Conservation (phyloP, 495 filamentous ascomycete genomes). For the Xeromyces bisporus region DNA sequence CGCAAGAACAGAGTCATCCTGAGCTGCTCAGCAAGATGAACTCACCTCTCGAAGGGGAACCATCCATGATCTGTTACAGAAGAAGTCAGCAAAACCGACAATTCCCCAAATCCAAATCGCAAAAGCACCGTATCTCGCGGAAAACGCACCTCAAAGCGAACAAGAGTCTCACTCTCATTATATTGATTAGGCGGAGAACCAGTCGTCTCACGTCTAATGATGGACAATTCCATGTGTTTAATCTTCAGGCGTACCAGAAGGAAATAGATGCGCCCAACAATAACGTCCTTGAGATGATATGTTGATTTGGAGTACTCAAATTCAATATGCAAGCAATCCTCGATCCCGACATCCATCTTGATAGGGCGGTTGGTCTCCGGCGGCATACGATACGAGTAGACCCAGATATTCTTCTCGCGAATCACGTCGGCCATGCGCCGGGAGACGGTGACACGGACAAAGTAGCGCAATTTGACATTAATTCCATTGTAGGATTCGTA, state of each 20-base stretch:
- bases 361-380: slow-evolving; percentile 96
- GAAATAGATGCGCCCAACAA: slow-evolving; percentile 98
- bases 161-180: slow-evolving; percentile 96
- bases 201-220: slow-evolving; percentile 92
- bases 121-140: not conserved
- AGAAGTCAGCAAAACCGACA: slow-evolving; percentile 8
- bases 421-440: slow-evolving; percentile 94
- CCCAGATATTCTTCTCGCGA: slow-evolving; percentile 99
- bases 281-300: slow-evolving; percentile 98
- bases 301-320: slow-evolving; percentile 99
- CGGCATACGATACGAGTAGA: slow-evolving; percentile 96
- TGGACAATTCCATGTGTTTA: slow-evolving; percentile 98
- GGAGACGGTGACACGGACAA: slow-evolving; percentile 90
- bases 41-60: slow-evolving; percentile 77
- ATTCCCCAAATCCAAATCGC: slow-evolving; percentile 1
- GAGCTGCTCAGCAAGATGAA: too few species aligned
- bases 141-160: slow-evolving; percentile 75
- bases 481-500: slow-evolving; percentile 99
- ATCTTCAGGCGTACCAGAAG: slow-evolving; percentile 96
- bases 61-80: slow-evolving; percentile 78
- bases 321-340: slow-evolving; percentile 98
- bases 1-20: too few species aligned
- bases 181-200: slow-evolving; percentile 99
- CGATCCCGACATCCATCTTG: slow-evolving; percentile 99
- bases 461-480: slow-evolving; percentile 97